Conservation (phyloP, 2,329 filamentous ascomycete species). For the Pseudocercospora fuligena region DNA sequence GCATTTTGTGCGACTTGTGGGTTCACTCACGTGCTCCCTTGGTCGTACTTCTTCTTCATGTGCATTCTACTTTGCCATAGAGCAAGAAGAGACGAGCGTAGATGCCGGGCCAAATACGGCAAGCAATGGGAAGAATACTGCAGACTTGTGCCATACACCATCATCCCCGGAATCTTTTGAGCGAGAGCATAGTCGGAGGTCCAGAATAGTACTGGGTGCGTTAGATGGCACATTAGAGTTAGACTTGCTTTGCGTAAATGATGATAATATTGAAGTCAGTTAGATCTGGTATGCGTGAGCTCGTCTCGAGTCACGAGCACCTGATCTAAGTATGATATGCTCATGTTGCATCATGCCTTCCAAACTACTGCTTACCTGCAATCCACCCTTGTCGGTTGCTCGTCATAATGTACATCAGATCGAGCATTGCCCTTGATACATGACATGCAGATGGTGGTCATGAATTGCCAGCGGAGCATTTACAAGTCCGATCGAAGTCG, state of each 20-base stretch:
- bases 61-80: conserved; percentile 24
- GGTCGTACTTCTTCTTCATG: conserved; percentile 31
- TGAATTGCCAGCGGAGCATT: background rate
- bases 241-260: background rate
- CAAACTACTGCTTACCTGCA: background rate
- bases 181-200: background rate
- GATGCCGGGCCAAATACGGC: conserved; percentile 29
- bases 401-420: background rate
- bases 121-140: conserved; percentile 30
- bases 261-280: background rate
- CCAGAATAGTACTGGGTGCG: background rate
- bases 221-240: background rate
- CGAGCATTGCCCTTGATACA: background rate
- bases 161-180: conserved; percentile 27
- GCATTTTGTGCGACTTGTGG: conserved; percentile 31
- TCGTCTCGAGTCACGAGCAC: background rate
- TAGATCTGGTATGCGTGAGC: background rate
- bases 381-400: background rate
- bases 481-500: background rate
- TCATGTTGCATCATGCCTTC: background rate
- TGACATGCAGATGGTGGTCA: background rate
- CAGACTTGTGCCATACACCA: conserved; percentile 22
- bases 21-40: conserved; percentile 26
- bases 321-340: background rate
- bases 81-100: conserved; percentile 23